Percentiles rank a stretch among this genome's conserved stretches.
Evolutionary conservation across 768 basidiomycete genomes (phyloP).

Genomic region (Tylopilus cervinicoccineus): DNA sequence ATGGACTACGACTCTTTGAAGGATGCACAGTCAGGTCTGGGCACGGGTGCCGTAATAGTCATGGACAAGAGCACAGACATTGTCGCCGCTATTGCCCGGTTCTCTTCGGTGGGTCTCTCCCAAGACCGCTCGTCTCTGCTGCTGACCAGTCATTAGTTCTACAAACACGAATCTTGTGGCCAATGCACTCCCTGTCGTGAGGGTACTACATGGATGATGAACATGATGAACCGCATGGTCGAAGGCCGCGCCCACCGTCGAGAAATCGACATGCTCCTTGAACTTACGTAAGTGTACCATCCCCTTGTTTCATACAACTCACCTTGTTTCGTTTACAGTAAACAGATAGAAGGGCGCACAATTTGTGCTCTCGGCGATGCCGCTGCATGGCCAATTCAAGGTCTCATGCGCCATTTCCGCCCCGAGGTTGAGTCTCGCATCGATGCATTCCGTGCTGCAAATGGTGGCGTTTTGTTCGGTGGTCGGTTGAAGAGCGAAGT

Average conservation of each 20-base stretch:
- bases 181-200: slow-evolving; percentile 95
- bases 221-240: slow-evolving; percentile 98
- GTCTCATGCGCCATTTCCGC: slow-evolving; percentile 95
- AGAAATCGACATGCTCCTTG: slow-evolving; percentile 98
- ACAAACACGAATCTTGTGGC: slow-evolving; percentile 98
- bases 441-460: slow-evolving; percentile 61
- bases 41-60: slow-evolving; percentile 97
- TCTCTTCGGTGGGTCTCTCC: slow-evolving; percentile 57
- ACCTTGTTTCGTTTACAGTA: slow-evolving; percentile 42
- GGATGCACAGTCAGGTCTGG: slow-evolving; percentile 93
- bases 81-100: slow-evolving; percentile 89
- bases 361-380: slow-evolving; percentile 97
- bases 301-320: neutral
- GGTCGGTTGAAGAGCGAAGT: slow-evolving; percentile 66
- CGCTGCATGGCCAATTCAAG: slow-evolving; percentile 98
- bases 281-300: slow-evolving; percentile 67
- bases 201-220: slow-evolving; percentile 99
- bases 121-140: neutral
- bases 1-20: slow-evolving; percentile 99
- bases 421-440: slow-evolving; percentile 92
- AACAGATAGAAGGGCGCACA: slow-evolving; percentile 95
- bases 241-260: slow-evolving; percentile 86
- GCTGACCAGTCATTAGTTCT: slow-evolving; percentile 57
- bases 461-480: slow-evolving; percentile 88
- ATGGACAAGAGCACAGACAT: slow-evolving; percentile 99